These are phyloP conservation scores for Globisporangium abappressorium DNA, from an alignment of 352 stramenopile species.

Conservation along the genomic window DNA sequence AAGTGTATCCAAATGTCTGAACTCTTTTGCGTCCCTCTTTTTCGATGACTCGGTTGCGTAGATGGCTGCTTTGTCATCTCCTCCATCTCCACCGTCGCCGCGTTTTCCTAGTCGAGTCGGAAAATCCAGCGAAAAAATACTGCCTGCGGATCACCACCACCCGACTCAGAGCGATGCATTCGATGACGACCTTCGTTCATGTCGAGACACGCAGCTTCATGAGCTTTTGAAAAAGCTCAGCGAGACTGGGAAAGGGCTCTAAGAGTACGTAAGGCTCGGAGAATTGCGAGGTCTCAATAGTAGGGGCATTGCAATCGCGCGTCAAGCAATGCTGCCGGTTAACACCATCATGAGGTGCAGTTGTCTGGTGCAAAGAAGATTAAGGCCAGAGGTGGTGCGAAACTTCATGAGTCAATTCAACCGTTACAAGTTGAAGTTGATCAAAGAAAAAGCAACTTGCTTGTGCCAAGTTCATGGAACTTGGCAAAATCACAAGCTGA, in stretches of 20 bases:
- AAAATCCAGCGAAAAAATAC: slow-evolving; percentile 10
- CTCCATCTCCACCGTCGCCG: background rate
- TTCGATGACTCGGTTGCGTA: background rate
- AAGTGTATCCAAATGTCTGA: slow-evolving; percentile 3
- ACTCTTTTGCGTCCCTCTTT: background rate
- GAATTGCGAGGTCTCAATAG: too few species aligned
- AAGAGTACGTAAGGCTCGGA: too few species aligned
- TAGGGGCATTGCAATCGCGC: too few species aligned
- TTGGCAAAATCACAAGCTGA: background rate
- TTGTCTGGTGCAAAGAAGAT: too few species aligned
- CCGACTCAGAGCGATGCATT: background rate
- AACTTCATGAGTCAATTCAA: too few species aligned
- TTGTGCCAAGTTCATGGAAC: background rate
- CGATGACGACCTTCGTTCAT: background rate
- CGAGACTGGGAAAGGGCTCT: background rate
- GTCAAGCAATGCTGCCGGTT: too few species aligned
- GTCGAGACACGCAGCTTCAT: slow-evolving; percentile 1
- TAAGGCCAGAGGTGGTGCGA: too few species aligned
- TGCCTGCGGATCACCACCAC: background rate
- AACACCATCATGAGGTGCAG: too few species aligned
- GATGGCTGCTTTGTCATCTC: background rate
- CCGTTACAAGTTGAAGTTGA: background rate
- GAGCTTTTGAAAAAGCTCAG: slow-evolving; percentile 1
- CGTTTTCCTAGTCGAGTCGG: background rate
- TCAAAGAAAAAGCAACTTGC: background rate